Evolutionary conservation across 2,329 filamentous ascomycete species (phyloP), one percentile per base, ranked within the genome.

Genomic region (Phyllosticta citriasiana): DNA sequence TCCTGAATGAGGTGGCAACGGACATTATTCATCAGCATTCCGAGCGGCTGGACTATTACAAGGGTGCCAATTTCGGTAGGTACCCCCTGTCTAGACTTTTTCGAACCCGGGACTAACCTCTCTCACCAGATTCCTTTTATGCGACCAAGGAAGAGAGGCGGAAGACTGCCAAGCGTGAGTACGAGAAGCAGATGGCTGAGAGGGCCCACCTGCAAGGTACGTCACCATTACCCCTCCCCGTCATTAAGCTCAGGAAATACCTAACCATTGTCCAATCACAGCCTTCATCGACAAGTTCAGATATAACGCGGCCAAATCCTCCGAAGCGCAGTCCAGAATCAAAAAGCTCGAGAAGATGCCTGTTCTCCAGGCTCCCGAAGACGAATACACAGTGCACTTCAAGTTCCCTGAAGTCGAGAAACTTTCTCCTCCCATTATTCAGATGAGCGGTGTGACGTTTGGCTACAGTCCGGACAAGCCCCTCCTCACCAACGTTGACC

Each of bases 211-310:
- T 99, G 65, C 94, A 99, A 79, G 78, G 77, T 78, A 66, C 30
- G 71, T 53, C 40, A 25, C 53, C 25, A 52, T 26, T 14, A 22
- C 53, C 12, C 53, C 24, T 59, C 26, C n/a, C 51, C 24, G 27
- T 19, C 53, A 12, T 51, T 2, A 27, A 53, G 33, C 63, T 61
- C 10, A 58, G 51, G 30, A 10, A 10, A 16, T 16, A 52, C 40
- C 40, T 47, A n/a, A 47, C 40, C 40, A 47, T n/a, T 25, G 14
- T 22, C 56, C 55, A 61, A 61, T 56, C 27, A 30, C 51, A 62
- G 87, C 90, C 27, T 99, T 99, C 77, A 99, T 99, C 78, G 94
- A 99, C 83, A 99, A 99, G 78, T 99, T 99, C 82, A 86, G 94
- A 59, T 99, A 99, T 82, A 99, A 99, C 72, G 94, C 94, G 27